A percentile compares a stretch with the other conserved stretches of the same genome.
Evolutionary conservation across 768 basidiomycete genomes (phyloP).

Genomic region (Pleurotus giganteus): DNA sequence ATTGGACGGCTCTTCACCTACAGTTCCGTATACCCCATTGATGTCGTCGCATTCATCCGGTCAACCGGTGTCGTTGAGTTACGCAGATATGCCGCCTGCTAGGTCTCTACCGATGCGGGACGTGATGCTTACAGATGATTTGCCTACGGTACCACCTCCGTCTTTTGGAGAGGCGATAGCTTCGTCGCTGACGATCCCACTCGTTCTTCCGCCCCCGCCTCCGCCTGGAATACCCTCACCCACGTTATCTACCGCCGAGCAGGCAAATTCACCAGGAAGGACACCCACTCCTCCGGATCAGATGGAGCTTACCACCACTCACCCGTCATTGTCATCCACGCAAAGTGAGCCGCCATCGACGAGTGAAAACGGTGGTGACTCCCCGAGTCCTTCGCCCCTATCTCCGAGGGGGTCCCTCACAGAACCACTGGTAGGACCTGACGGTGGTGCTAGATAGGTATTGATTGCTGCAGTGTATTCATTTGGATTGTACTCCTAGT

Average conservation of each 20-base stretch:
- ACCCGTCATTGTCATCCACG: neutral
- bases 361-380: neutral
- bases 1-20: neutral
- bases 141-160: constrained; percentile 2
- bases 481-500: constrained; percentile 8
- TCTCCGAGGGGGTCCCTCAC: neutral
- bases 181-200: neutral
- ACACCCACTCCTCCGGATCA: neutral
- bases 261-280: neutral
- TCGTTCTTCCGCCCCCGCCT: neutral
- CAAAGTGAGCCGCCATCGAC: neutral
- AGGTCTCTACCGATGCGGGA: neutral
- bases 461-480: neutral
- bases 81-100: constrained; percentile 6
- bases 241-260: neutral
- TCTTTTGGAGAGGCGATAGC: constrained; percentile 9
- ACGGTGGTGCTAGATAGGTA: neutral
- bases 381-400: neutral
- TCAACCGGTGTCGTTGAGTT: neutral
- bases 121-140: constrained; percentile 1
- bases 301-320: neutral
- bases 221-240: constrained; percentile 4
- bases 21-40: neutral
- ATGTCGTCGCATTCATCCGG: neutral
- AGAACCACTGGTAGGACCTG: neutral